These are phyloP conservation scores for Isabelozyma gotoi DNA, from an alignment of 805 yeast species.

Conservation along the genomic window DNA sequence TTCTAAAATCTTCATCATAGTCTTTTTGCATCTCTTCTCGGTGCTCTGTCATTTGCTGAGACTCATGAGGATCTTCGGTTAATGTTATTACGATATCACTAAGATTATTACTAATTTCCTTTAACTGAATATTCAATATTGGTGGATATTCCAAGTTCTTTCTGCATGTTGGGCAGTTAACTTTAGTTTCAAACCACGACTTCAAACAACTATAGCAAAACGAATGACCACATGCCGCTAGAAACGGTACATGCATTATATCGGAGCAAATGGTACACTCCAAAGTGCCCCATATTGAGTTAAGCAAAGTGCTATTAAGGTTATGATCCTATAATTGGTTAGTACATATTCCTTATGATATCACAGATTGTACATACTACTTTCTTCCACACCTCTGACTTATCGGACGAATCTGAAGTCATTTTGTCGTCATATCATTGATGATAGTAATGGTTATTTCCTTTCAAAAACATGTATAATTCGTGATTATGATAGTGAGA, in stretches of 20 bases:
- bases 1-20: constrained; percentile 41
- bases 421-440: neutral
- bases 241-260: constrained; percentile 62
- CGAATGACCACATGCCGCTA: constrained; percentile 69
- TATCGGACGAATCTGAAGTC: neutral
- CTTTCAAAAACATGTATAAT: neutral
- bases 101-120: constrained; percentile 40
- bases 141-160: constrained; percentile 49
- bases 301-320: constrained; percentile 20
- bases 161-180: constrained; percentile 72
- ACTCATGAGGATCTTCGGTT: constrained; percentile 23
- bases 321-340: constrained; percentile 18
- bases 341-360: constrained; percentile 5
- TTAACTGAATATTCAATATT: constrained; percentile 50
- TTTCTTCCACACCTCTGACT: neutral
- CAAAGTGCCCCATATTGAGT: constrained; percentile 26
- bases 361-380: neutral
- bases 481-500: neutral
- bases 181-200: constrained; percentile 58
- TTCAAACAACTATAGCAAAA: constrained; percentile 67
- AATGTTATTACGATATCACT: constrained; percentile 39
- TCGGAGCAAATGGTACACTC: constrained; percentile 73
- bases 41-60: constrained; percentile 18
- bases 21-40: constrained; percentile 25
- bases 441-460: neutral